Evolutionary conservation across 306 rosid species (phyloP).

Genomic region (Inga oerstediana): DNA sequence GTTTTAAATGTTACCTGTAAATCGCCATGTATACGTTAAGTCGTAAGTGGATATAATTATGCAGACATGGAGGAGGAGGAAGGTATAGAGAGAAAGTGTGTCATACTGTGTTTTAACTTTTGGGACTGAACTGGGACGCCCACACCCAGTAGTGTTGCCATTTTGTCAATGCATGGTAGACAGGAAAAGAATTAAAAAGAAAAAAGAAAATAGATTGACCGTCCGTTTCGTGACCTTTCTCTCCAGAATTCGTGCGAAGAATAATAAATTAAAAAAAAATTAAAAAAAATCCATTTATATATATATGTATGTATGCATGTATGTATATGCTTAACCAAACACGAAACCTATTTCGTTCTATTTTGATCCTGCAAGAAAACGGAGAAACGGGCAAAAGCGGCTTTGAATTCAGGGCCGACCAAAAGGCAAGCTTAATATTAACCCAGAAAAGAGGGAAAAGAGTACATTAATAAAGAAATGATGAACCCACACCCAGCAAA

Average conservation of each 20-base stretch:
- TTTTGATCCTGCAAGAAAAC: conserved; percentile 76
- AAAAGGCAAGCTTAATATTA: conserved; percentile 48
- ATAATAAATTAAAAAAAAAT: not conserved
- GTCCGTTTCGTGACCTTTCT: conserved; percentile 24
- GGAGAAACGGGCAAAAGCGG: conserved; percentile 68
- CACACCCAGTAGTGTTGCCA: conserved; percentile 21
- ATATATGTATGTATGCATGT: too few species aligned
- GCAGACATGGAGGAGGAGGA: not conserved
- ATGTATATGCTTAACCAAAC: conserved; percentile 51
- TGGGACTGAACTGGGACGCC: conserved; percentile 31
- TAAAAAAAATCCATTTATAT: not conserved
- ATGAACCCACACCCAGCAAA: conserved; percentile 34
- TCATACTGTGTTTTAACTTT: conserved; percentile 24
- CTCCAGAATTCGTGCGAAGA: conserved; percentile 47
- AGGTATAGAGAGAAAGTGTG: conserved; percentile 16
- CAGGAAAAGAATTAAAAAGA: not conserved
- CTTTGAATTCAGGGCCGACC: conserved; percentile 78
- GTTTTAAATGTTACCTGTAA: conserved; percentile 40
- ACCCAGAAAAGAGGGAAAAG: conserved; percentile 32
- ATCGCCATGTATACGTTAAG: conserved; percentile 41
- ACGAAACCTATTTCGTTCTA: conserved; percentile 67
- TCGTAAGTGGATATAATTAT: not conserved
- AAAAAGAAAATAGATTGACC: conserved; percentile 12
- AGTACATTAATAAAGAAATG: conserved; percentile 40
- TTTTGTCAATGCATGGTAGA: conserved; percentile 47